Percentiles rank a stretch among this genome's conserved stretches.
These are phyloP conservation scores for Trichophyton schoenleinii DNA, from an alignment of 2,329 filamentous ascomycete genomes.

Conservation along the genomic window DNA sequence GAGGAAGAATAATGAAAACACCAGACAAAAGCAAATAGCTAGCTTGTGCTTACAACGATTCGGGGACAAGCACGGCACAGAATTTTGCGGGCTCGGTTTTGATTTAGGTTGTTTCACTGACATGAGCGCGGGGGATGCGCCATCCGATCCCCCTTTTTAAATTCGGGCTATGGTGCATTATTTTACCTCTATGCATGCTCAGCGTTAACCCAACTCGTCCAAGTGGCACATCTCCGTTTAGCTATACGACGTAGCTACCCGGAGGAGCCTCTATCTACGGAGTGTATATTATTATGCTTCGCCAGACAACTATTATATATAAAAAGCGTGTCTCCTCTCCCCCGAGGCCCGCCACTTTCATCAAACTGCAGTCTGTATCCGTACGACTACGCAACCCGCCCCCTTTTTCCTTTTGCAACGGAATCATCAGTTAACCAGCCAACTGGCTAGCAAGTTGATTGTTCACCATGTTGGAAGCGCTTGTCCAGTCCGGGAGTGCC, in stretches of 20 bases:
- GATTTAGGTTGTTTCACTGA: neutral
- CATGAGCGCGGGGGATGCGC: neutral
- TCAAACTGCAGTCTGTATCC: neutral
- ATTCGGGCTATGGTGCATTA: neutral
- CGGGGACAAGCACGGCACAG: neutral
- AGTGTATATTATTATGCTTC: neutral
- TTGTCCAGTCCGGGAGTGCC: neutral
- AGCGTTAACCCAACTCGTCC: neutral
- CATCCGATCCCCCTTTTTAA: neutral
- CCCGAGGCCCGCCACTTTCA: neutral
- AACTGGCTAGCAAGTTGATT: neutral
- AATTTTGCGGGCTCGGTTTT: neutral
- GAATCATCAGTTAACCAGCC: no score
- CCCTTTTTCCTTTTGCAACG: no score
- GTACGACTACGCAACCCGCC: neutral
- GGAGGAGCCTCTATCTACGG: neutral
- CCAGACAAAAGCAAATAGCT: neutral
- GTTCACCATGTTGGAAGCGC: neutral
- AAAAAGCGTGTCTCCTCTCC: neutral
- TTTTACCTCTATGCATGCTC: neutral
- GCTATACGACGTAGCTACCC: neutral
- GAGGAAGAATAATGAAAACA: neutral
- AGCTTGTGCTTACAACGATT: neutral
- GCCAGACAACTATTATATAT: neutral
- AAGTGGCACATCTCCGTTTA: neutral